phyloP scores from a whole-genome alignment of 352 stramenopile species.

The Globisporangium iwayamae region DNA sequence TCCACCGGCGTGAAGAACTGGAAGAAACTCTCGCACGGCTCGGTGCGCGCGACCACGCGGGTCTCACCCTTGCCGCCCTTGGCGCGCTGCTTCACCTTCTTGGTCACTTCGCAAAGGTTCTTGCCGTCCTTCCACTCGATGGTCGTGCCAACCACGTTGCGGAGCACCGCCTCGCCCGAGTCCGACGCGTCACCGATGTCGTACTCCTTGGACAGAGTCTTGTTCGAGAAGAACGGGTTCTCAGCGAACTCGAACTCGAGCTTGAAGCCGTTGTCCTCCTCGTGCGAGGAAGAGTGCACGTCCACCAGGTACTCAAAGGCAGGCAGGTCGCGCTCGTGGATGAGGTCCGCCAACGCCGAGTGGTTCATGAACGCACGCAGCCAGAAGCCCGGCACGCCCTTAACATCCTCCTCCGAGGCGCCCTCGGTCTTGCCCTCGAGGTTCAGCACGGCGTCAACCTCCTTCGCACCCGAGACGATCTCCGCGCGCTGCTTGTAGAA shows the following conservation, averaged over 20 bases:
- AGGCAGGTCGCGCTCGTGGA: slow-evolving; percentile 76
- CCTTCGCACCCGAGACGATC: slow-evolving; percentile 76
- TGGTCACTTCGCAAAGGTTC: slow-evolving; percentile 82
- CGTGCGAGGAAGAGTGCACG: slow-evolving; percentile 72
- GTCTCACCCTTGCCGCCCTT: slow-evolving; percentile 76
- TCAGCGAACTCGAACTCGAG: slow-evolving; percentile 77
- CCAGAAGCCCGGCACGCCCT: slow-evolving; percentile 84
- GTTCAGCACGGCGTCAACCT: slow-evolving; percentile 53
- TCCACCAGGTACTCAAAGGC: slow-evolving; percentile 78
- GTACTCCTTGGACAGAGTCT: slow-evolving; percentile 80
- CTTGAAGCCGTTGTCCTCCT: slow-evolving; percentile 84
- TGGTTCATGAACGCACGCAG: slow-evolving; percentile 84
- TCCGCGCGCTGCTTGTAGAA: slow-evolving; percentile 72
- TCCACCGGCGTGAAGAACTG: slow-evolving; percentile 84
- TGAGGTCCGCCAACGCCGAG: slow-evolving; percentile 71
- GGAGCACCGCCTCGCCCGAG: slow-evolving; percentile 72
- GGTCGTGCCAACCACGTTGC: slow-evolving; percentile 66
- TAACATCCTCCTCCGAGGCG: slow-evolving; percentile 46
- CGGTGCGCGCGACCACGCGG: slow-evolving; percentile 71
- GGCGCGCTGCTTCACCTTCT: slow-evolving; percentile 86
- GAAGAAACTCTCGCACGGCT: slow-evolving; percentile 86
- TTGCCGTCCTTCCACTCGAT: slow-evolving; percentile 84
- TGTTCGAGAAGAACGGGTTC: slow-evolving; percentile 82
- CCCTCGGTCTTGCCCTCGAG: slow-evolving; percentile 35
- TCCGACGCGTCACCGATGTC: slow-evolving; percentile 83